A percentile compares a stretch with the other conserved stretches of the same genome.
Evolutionary conservation across 176 grass and related monocot genomes (phyloP).

Genomic region (Guadua angustifolia): DNA sequence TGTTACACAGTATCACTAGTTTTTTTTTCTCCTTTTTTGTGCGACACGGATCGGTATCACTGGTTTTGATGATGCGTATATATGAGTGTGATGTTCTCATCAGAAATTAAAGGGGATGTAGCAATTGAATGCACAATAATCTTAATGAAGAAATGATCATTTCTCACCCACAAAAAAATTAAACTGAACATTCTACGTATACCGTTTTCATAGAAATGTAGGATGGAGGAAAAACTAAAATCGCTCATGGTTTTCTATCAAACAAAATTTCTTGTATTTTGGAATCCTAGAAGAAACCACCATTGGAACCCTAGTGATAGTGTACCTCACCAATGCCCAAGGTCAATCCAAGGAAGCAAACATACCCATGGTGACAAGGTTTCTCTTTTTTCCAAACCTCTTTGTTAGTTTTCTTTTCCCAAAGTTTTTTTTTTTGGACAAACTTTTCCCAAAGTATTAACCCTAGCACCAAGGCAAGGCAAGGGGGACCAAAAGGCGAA

Average conservation of each 20-base stretch:
- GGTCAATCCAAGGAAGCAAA: slow-evolving; percentile 83
- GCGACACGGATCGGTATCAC: too few species aligned
- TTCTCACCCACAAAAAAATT: not conserved
- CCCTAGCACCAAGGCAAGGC: not conserved
- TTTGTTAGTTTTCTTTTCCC: slow-evolving; percentile 39
- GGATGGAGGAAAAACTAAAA: not conserved
- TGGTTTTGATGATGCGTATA: too few species aligned
- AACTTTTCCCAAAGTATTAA: not conserved
- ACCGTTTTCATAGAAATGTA: not conserved
- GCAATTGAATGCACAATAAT: not conserved
- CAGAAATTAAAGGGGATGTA: not conserved
- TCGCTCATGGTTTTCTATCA: not conserved
- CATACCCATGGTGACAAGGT: slow-evolving; percentile 88
- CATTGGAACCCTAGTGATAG: slow-evolving; percentile 3
- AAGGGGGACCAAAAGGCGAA: slow-evolving; percentile 1
- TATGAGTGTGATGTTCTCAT: not conserved
- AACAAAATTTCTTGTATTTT: not conserved
- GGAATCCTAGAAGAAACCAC: not conserved
- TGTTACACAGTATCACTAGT: not conserved
- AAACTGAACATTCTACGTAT: not conserved
- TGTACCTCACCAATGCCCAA: slow-evolving; percentile 31
- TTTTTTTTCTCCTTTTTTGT: too few species aligned
- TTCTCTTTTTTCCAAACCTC: slow-evolving; percentile 72
- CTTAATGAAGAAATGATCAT: not conserved
- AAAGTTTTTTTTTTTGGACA: not conserved